phyloP scores from a whole-genome alignment of 225 moss, liverwort and hornwort species.

The Marchantia polymorpha region DNA sequence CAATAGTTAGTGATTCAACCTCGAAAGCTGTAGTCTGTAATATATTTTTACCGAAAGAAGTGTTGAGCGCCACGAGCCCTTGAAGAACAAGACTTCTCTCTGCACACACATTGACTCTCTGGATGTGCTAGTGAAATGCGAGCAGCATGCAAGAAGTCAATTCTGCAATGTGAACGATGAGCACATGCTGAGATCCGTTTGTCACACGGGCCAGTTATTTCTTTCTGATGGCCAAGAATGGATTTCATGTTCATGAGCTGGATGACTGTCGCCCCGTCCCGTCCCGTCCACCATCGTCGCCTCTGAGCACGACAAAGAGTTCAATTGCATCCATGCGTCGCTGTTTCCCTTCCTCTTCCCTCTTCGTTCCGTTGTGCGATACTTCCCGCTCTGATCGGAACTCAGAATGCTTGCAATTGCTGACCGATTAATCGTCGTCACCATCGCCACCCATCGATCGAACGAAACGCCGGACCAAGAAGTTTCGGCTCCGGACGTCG shows the following conservation, averaged over 20 bases:
- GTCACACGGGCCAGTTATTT: background rate
- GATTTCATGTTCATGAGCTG: background rate
- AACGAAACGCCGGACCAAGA: too few relatives aligned
- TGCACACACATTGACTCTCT: background rate
- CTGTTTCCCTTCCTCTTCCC: too few relatives aligned
- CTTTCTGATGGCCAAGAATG: background rate
- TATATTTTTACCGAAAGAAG: background rate
- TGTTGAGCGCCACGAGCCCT: background rate
- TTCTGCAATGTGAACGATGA: background rate
- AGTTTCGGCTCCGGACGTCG: too few relatives aligned
- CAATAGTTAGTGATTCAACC: background rate
- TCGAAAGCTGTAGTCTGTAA: background rate
- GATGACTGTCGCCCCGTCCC: background rate
- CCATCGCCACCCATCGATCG: too few relatives aligned
- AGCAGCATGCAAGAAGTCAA: background rate
- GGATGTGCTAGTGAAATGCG: conserved; percentile 3
- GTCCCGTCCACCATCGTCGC: too few relatives aligned
- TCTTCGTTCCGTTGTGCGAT: too few relatives aligned
- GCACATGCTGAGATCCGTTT: background rate
- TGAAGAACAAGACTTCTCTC: background rate
- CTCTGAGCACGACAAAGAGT: too few relatives aligned
- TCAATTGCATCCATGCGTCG: too few relatives aligned
- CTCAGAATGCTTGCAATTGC: too few relatives aligned
- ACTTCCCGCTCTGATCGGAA: too few relatives aligned
- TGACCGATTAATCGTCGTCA: too few relatives aligned